These are phyloP conservation scores for Colletotrichum agaves DNA, from an alignment of 2,329 filamentous ascomycete species.

Conservation along the genomic window DNA sequence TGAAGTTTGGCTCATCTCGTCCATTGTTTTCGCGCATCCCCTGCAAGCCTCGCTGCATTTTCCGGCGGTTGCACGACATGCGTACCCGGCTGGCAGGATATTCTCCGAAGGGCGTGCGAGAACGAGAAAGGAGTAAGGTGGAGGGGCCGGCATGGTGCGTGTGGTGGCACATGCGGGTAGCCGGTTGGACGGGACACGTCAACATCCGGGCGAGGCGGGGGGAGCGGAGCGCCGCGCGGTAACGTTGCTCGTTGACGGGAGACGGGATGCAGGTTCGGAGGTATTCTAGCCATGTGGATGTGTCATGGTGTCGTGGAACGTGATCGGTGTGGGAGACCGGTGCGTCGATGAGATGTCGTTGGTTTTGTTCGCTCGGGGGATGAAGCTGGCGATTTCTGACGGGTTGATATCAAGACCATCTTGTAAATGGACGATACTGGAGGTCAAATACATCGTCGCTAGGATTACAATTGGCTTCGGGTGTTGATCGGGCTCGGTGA, in stretches of 20 bases:
- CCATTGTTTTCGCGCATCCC: background rate
- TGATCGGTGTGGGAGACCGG: constrained; percentile 13
- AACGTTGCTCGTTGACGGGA: background rate
- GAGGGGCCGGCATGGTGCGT: too few species aligned
- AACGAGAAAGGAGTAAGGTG: background rate
- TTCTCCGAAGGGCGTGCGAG: constrained; percentile 17
- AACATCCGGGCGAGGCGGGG: constrained; percentile 5
- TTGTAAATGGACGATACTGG: too few species aligned
- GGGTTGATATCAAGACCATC: fast-evolving
- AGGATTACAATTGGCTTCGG: too few species aligned
- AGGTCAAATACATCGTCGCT: too few species aligned
- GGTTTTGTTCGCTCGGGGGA: background rate
- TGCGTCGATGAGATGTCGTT: background rate
- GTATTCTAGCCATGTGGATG: constrained; percentile 1
- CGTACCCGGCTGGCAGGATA: constrained; percentile 1
- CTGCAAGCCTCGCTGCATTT: background rate
- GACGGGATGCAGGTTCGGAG: background rate
- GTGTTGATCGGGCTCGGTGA: too few species aligned
- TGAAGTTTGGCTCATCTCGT: background rate
- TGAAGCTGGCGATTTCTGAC: background rate
- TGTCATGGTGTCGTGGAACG: constrained; percentile 4
- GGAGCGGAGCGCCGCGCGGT: background rate
- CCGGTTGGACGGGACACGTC: constrained; percentile 16
- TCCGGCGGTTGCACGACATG: constrained; percentile 7
- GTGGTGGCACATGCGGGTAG: background rate